phyloP scores from a whole-genome alignment of 768 basidiomycete species.

The Rhodotorula babjevae region DNA sequence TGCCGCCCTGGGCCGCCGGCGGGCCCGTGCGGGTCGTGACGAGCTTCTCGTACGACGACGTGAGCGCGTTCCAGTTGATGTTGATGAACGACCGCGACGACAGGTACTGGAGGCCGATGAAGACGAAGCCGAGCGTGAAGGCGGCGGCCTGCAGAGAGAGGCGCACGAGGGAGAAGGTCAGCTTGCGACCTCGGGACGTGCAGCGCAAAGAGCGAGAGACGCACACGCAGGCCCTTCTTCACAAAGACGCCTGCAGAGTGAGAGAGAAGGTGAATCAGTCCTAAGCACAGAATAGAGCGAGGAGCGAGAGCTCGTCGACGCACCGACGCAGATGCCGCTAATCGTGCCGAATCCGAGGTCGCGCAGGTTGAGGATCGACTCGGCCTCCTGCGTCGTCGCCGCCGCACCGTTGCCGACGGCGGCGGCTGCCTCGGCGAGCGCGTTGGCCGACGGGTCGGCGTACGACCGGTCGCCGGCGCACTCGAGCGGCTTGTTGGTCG shows the following conservation, averaged over 20 bases:
- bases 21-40: slow-evolving; percentile 58
- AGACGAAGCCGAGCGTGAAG: slow-evolving; percentile 81
- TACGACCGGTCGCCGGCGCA: slow-evolving; percentile 24
- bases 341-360: slow-evolving; percentile 85
- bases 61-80: slow-evolving; percentile 72
- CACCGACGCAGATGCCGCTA: slow-evolving; percentile 72
- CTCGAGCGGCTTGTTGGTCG: slow-evolving; percentile 1
- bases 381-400: not conserved
- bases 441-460: not conserved
- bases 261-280: too few species aligned
- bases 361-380: slow-evolving; percentile 61
- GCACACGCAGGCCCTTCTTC: slow-evolving; percentile 70
- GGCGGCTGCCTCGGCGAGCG: not conserved
- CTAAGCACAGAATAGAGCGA: too few species aligned
- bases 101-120: slow-evolving; percentile 71
- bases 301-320: not conserved
- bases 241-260: slow-evolving; percentile 63
- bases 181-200: not conserved
- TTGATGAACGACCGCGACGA: slow-evolving; percentile 65
- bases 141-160: slow-evolving; percentile 58
- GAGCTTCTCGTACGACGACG: slow-evolving; percentile 67
- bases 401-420: not conserved
- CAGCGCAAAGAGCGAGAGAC: not conserved
- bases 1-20: slow-evolving; percentile 57
- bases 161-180: not conserved